Evolutionary conservation across 441 rosid genomes (phyloP).

Genomic region (Gossypium lobatum): DNA sequence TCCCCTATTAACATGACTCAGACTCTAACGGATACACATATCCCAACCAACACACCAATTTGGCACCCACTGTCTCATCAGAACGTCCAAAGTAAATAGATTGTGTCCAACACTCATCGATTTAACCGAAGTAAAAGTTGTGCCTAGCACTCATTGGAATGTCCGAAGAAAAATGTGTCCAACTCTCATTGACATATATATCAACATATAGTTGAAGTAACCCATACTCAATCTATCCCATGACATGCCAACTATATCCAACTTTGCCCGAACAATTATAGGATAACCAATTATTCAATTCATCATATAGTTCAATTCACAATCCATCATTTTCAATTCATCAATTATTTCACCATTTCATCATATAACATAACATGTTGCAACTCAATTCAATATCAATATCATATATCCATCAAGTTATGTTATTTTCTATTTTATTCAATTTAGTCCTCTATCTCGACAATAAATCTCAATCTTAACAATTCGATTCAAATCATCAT

Average conservation of each 20-base stretch:
- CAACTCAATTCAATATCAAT: not conserved
- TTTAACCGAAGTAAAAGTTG: not conserved
- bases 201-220: not conserved
- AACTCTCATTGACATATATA: too few species aligned
- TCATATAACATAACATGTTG: not conserved
- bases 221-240: not conserved
- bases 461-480: too few species aligned
- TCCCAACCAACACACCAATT: not conserved
- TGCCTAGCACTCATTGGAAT: not conserved
- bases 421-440: too few species aligned
- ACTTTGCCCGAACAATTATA: too few species aligned
- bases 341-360: not conserved
- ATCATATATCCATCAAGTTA: not conserved
- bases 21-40: not conserved
- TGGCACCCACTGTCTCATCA: not conserved
- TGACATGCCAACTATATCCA: not conserved
- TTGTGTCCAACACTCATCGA: not conserved
- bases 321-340: not conserved
- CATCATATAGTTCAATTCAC: not conserved
- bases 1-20: not conserved
- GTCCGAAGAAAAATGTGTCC: not conserved
- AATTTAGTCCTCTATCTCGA: too few species aligned
- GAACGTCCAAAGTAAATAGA: not conserved
- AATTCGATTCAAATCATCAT: too few species aligned
- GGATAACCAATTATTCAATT: not conserved